Evolutionary conservation across 202 grass and related monocot genomes (phyloP).

Genomic region (Eragrostis tef): DNA sequence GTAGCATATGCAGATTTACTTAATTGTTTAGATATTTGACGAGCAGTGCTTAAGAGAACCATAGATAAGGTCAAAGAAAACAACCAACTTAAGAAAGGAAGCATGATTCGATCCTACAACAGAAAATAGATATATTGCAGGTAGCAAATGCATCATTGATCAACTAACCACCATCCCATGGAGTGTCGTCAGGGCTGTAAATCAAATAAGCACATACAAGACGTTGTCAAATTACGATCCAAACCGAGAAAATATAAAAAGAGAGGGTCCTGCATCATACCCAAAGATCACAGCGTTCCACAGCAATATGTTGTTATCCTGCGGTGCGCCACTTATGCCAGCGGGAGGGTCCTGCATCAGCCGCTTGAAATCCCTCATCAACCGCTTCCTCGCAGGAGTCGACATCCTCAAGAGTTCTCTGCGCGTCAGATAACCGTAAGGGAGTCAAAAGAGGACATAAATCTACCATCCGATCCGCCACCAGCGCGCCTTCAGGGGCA

Average conservation of each 20-base stretch:
- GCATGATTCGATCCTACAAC: background rate
- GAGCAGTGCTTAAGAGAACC: background rate
- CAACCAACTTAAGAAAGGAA: background rate
- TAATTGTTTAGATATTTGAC: background rate
- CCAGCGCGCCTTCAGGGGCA: background rate
- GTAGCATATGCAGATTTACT: constrained; percentile 15
- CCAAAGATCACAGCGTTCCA: constrained; percentile 94
- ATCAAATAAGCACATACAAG: constrained; percentile 32
- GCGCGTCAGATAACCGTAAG: background rate
- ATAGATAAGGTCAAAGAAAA: background rate
- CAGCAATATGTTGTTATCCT: constrained; percentile 82
- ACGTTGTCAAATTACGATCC: constrained; percentile 20
- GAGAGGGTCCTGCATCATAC: constrained; percentile 38
- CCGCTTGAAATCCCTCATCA: constrained; percentile 95
- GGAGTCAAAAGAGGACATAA: constrained; percentile 27
- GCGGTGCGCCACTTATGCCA: constrained; percentile 82
- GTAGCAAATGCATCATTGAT: background rate
- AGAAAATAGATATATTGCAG: background rate
- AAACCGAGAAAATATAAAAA: constrained; percentile 7
- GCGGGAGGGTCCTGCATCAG: constrained; percentile 89
- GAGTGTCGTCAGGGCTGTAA: constrained; percentile 87
- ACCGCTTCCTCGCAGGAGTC: constrained; percentile 76
- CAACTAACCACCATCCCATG: constrained; percentile 88
- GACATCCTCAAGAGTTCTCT: constrained; percentile 65
- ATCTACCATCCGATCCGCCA: background rate